Evolutionary conservation across 2,329 filamentous ascomycete genomes (phyloP), one percentile per base, ranked within the genome.

Genomic region (Gyromitra esculenta): DNA sequence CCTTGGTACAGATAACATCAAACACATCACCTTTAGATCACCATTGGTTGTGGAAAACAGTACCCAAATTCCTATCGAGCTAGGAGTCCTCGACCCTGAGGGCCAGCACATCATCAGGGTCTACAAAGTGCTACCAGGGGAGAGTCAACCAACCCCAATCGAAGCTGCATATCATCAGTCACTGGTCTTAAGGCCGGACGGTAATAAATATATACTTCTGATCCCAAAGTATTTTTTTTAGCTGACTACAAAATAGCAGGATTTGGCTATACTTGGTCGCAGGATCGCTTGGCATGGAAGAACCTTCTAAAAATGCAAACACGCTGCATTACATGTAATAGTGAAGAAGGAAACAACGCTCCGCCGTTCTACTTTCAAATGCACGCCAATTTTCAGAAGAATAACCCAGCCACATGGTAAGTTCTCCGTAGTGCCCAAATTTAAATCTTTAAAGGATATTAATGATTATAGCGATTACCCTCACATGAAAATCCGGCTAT

Each of bases 291-390:
- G 8, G 96, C 93, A 87, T 99, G 96, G 96, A 94, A 90, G 83
- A 96, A 98, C 80, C 85, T 99, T 57, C 85, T 98, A 68, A 93
- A 92, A 82, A 87, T 90, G 68, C 93, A 94, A 11, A 97, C 93
- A 0, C 90, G 91, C 79, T 97, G 95, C 0, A 88, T 99, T 79
- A 92, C 93, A 25, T 99, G 96, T 84, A 91, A 91, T 80, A 93
- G 93, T 13, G 95, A 97, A 80, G 90, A 90, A 78, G 92, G 91
- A 57, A 92, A 96, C 65, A 87, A 88, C 71, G 87, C 88, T 13
- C 90, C 91, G 57, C 92, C 94, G 0, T 99, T 99, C 84, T 98
- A 97, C 84, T 99, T 99, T 85, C 96, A 98, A 83, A 90, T 97
- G 83, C 92, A 97, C 82, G 92, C 96, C 1, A 89, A 89, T 2